A percentile compares a stretch with the other conserved stretches of the same genome.
Conservation (phyloP, 495 filamentous ascomycete species). For the Podospora tetraspora region DNA sequence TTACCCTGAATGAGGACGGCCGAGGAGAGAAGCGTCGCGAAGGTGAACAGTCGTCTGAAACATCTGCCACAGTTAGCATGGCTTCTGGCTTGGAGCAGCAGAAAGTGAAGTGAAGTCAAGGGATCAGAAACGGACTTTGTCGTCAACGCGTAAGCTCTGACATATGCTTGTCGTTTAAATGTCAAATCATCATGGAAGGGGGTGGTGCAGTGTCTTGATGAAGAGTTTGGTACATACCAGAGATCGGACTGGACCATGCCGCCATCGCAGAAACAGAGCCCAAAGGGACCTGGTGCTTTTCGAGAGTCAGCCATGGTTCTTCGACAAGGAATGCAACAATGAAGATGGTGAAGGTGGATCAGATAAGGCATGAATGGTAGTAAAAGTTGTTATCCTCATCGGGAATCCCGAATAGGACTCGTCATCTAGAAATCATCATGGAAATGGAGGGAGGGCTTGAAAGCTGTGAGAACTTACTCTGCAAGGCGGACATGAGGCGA, state of each 20-base stretch:
- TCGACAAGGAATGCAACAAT: neutral
- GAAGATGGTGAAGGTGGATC: slow-evolving; percentile 29
- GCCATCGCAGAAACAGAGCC: neutral
- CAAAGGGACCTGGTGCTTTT: neutral
- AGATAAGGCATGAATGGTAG: slow-evolving; percentile 79
- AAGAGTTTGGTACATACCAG: slow-evolving; percentile 18
- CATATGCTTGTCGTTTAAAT: slow-evolving; percentile 80
- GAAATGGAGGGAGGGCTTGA: slow-evolving; percentile 12
- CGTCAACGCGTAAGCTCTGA: slow-evolving; percentile 68
- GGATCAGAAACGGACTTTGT: slow-evolving; percentile 46
- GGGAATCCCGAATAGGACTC: slow-evolving; percentile 79
- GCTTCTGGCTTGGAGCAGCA: neutral
- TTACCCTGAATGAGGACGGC: slow-evolving; percentile 15
- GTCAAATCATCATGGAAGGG: slow-evolving; percentile 58
- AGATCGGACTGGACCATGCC: neutral
- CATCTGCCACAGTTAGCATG: slow-evolving; percentile 22
- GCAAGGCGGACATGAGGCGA: neutral
- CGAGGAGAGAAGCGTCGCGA: neutral
- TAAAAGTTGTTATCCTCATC: slow-evolving; percentile 66
- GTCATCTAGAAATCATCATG: slow-evolving; percentile 78
- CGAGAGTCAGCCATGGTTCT: slow-evolving; percentile 16
- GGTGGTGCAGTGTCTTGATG: neutral
- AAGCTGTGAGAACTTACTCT: slow-evolving; percentile 15
- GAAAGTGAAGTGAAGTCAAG: slow-evolving; percentile 21
- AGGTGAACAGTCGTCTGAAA: neutral